Evolutionary conservation across 2,329 filamentous ascomycete species (phyloP).

Genomic region (Trichoderma pleuroti): DNA sequence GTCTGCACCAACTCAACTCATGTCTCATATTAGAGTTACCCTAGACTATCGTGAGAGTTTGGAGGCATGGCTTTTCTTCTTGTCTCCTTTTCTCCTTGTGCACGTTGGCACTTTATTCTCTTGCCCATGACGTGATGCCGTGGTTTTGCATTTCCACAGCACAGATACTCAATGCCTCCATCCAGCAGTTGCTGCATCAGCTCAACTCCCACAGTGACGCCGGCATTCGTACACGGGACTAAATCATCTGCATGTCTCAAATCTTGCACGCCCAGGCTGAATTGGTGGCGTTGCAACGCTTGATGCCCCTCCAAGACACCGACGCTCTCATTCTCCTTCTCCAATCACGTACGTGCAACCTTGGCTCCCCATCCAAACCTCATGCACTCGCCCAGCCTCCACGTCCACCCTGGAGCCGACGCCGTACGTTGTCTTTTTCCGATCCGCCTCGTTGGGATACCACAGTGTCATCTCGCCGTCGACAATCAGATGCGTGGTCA

Average conservation of each 20-base stretch:
- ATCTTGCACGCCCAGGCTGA: not conserved
- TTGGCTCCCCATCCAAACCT: constrained; percentile 64
- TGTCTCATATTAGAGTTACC: constrained; percentile 8
- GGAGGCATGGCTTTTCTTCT: not conserved
- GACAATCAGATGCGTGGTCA: constrained; percentile 68
- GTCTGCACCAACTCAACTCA: not conserved
- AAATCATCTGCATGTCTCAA: not conserved
- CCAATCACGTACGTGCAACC: constrained; percentile 68
- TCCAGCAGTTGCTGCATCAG: not conserved
- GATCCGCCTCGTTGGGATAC: constrained; percentile 57
- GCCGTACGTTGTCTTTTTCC: constrained; percentile 56
- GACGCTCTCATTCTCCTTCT: constrained; percentile 41
- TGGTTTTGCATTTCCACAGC: not conserved
- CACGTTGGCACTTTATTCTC: not conserved
- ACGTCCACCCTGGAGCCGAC: constrained; percentile 64
- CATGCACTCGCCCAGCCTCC: constrained; percentile 59
- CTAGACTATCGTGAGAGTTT: constrained; percentile 6
- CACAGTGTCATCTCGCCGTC: constrained; percentile 62
- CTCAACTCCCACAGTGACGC: not conserved
- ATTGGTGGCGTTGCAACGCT: not conserved
- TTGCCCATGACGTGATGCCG: not conserved
- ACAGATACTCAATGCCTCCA: no score
- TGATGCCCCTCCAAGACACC: not conserved
- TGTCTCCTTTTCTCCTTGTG: not conserved
- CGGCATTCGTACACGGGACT: not conserved